These are phyloP conservation scores for Penicillium sp. DNA, from an alignment of 2,329 filamentous ascomycete species.

Conservation along the genomic window DNA sequence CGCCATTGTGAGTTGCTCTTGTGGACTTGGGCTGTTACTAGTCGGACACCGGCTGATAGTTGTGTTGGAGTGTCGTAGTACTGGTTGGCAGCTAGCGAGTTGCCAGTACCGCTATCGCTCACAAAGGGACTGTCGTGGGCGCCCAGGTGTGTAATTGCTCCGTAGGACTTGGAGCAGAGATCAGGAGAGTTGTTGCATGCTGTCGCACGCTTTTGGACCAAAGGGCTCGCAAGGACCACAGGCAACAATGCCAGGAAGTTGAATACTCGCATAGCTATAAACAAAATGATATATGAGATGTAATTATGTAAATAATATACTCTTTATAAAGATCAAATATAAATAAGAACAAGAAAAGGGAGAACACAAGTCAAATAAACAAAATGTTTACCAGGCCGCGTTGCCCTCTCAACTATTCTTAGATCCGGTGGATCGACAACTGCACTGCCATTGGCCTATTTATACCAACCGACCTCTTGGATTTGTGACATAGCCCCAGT, in stretches of 20 bases:
- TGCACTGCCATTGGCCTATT: constrained; percentile 15
- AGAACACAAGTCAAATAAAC: constrained; percentile 7
- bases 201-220: constrained; percentile 34
- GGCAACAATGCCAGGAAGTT: constrained; percentile 33
- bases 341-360: neutral
- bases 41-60: constrained; percentile 67
- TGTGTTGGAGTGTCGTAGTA: constrained; percentile 70
- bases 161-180: constrained; percentile 70
- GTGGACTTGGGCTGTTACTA: constrained; percentile 73
- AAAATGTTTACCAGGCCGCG: constrained; percentile 27
- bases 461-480: neutral
- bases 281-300: neutral
- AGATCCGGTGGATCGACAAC: constrained; percentile 21
- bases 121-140: constrained; percentile 74
- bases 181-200: constrained; percentile 80
- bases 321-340: neutral
- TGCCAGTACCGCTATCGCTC: constrained; percentile 60
- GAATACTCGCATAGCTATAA: constrained; percentile 31
- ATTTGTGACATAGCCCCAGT: constrained; percentile 5
- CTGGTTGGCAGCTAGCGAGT: constrained; percentile 69
- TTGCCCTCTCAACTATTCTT: constrained; percentile 34
- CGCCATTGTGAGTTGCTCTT: constrained; percentile 58
- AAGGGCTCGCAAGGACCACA: constrained; percentile 28
- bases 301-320: neutral
- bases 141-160: constrained; percentile 74